Base-by-base conservation (phyloP, 2,329 filamentous ascomycete species). In the Aureobasidium melanogenum region DNA sequence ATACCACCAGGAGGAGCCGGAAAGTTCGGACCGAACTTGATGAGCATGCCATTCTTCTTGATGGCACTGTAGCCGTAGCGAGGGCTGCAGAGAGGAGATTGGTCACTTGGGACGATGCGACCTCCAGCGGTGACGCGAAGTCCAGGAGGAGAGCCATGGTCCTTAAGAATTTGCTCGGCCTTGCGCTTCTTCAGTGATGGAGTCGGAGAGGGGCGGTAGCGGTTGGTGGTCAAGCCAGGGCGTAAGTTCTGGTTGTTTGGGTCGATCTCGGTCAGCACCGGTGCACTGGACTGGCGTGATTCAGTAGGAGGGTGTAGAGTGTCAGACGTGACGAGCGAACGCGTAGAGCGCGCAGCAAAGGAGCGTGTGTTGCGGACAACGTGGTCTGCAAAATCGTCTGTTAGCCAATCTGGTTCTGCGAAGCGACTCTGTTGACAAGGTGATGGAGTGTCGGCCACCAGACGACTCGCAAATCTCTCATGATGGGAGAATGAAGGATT, bases 121-220 rank as follows among this genome's bases (percentile, higher is more conserved):
- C 79, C 79, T 41, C 79, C 79, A 63, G 79, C 79, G 52, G 79
- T 81, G 46, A 81, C 79, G 61, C 79, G 76, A 60, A 80, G 69
- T 62, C 78, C 77, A 24, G 76, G 76, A 38, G 79, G 79, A 39
- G 78, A 80, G 59, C 78, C 78, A 70, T 81, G 79, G 63, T 78
- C 75, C 64, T 80, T 79, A 67, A 80, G 75, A 44, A 81, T 74
- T 44, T 72, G 74, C 66, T 80, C 78, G 14, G 75, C 77, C 64
- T 79, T 79, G 58, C 75, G 76, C 44, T 75, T 74, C 69, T 80
- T 80, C 67, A 80, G 68, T 1, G 79, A 80, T 14, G 78, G 78
- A 1, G 77, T 77, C 15, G 79, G 79, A 3, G 79, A 80, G 6
- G 74, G 75, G 34, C 71, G 67, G 22, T 64, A 63, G 32, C 64